Evolutionary conservation across 257 asterid species (phyloP).

Genomic region (Rhazya stricta): DNA sequence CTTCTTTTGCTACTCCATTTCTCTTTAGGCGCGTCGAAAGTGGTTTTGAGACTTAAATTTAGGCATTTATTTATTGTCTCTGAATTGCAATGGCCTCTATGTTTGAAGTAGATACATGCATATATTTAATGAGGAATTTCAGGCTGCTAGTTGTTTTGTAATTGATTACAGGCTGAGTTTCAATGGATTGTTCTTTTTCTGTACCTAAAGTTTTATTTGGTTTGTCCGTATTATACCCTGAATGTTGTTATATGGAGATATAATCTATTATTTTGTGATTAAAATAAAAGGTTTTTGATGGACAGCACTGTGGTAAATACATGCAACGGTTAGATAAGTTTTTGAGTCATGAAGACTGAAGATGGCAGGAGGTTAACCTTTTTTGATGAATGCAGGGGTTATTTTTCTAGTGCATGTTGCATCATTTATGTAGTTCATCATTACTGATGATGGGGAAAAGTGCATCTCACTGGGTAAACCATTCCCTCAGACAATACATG

Average conservation of each 20-base stretch:
- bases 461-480: background rate
- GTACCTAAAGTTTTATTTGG: background rate
- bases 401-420: background rate
- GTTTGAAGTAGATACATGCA: too few relatives aligned
- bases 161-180: background rate
- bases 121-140: too few relatives aligned
- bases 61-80: background rate
- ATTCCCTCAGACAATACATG: background rate
- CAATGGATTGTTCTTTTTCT: background rate
- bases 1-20: background rate
- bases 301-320: too few relatives aligned
- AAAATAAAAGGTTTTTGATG: background rate
- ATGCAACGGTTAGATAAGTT: background rate
- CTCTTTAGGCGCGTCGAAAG: background rate
- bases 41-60: background rate
- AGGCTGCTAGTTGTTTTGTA: background rate
- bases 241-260: background rate
- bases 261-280: background rate
- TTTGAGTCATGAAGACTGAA: background rate
- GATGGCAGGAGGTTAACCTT: background rate
- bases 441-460: background rate
- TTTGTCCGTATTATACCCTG: background rate
- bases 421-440: background rate
- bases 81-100: background rate
- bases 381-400: background rate